A percentile compares a stretch with the other conserved stretches of the same genome.
These are phyloP conservation scores for Neofusicoccum laricinum DNA, from an alignment of 2,329 filamentous ascomycete species.

Conservation along the genomic window DNA sequence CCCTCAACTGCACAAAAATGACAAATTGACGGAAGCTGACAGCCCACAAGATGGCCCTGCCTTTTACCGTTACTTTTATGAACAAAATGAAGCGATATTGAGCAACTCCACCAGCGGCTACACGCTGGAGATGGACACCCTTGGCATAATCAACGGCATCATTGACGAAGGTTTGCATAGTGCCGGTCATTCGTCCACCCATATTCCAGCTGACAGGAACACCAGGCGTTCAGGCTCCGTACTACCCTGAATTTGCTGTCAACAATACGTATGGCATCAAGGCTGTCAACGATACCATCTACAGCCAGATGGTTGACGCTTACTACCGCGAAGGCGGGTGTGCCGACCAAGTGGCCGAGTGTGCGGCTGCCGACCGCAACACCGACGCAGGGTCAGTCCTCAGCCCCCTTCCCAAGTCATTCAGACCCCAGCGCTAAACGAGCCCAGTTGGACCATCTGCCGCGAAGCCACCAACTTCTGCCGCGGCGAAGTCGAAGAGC, in stretches of 20 bases:
- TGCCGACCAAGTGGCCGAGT: conserved; percentile 48
- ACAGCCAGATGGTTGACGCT: conserved; percentile 42
- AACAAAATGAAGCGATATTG: conserved; percentile 53
- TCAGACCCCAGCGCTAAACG: conserved; percentile 47
- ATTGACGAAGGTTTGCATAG: not conserved
- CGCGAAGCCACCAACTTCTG: conserved; percentile 39
- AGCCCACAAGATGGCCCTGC: conserved; percentile 28
- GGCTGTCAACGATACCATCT: conserved; percentile 45
- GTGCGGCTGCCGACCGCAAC: not conserved
- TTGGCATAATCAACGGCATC: conserved; percentile 52
- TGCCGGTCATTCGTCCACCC: too few relatives aligned
- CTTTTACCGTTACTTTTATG: conserved; percentile 57
- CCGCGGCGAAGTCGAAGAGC: conserved; percentile 25
- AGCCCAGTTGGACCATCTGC: conserved; percentile 27
- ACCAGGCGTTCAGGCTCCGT: conserved; percentile 33
- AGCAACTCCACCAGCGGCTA: conserved; percentile 48
- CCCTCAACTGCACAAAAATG: not conserved
- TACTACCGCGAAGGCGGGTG: conserved; percentile 50
- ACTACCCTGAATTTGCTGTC: conserved; percentile 50
- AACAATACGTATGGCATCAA: conserved; percentile 56
- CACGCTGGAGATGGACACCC: conserved; percentile 51
- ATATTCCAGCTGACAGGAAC: not conserved
- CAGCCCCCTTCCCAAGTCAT: not conserved
- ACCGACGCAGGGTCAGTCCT: not conserved
- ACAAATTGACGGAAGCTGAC: not conserved